Evolutionary conservation across 2,329 filamentous ascomycete genomes (phyloP).

Genomic region (Aureobasidium leucospermi): DNA sequence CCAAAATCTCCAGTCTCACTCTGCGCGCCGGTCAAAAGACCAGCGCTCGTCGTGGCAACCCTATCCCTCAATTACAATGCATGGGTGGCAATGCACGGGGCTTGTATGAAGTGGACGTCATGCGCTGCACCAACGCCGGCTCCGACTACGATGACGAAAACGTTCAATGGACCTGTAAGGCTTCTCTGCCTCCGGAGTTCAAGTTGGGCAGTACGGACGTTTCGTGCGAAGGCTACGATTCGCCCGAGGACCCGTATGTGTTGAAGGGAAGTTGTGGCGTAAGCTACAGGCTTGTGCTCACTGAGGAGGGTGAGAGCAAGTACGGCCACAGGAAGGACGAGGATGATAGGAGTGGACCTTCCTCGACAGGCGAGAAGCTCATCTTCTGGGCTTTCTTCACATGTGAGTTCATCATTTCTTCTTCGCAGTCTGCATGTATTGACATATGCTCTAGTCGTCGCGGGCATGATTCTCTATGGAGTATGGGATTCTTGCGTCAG

Average conservation of each 20-base stretch:
- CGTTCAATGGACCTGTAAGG: constrained; percentile 86
- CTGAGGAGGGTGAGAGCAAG: constrained; percentile 63
- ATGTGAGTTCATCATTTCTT: constrained; percentile 21
- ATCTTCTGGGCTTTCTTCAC: constrained; percentile 59
- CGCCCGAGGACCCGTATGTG: constrained; percentile 72
- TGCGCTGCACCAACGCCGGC: constrained; percentile 87
- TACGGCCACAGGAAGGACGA: constrained; percentile 47
- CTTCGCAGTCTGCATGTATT: background rate
- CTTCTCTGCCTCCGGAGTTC: constrained; percentile 54
- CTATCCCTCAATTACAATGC: constrained; percentile 70
- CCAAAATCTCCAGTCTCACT: constrained; percentile 69
- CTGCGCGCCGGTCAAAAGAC: constrained; percentile 63
- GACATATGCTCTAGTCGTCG: constrained; percentile 20
- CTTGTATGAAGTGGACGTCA: constrained; percentile 67
- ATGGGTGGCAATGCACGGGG: constrained; percentile 53
- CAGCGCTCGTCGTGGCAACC: constrained; percentile 63
- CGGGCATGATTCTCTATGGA: constrained; percentile 24
- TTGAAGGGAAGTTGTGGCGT: constrained; percentile 88
- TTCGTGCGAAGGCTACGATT: constrained; percentile 80
- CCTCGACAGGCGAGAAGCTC: constrained; percentile 20
- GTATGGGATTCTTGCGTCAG: constrained; percentile 20
- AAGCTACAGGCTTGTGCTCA: constrained; percentile 76
- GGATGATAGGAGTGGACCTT: background rate
- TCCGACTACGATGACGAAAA: constrained; percentile 71
- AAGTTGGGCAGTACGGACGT: constrained; percentile 83